These are phyloP conservation scores for Mediolabrus comicus DNA, from an alignment of 108 stramenopile species.

Conservation along the genomic window DNA sequence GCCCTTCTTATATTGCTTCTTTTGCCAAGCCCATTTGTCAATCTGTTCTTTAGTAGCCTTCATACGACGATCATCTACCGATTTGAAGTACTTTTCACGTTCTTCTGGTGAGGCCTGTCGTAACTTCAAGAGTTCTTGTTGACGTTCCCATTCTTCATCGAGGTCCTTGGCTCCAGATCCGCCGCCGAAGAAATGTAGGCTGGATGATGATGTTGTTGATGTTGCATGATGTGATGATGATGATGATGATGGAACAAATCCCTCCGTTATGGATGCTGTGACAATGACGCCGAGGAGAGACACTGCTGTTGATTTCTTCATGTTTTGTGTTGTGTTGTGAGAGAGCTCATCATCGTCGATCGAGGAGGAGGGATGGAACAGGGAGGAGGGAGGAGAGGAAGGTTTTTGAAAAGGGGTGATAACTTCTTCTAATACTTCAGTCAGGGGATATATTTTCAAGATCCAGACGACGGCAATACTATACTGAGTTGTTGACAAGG, in stretches of 20 bases:
- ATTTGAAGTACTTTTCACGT: conserved; percentile 75
- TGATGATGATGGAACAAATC: not conserved
- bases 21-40: conserved; percentile 90
- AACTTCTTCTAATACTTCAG: too few relatives aligned
- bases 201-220: not conserved
- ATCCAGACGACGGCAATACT: too few relatives aligned
- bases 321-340: too few relatives aligned
- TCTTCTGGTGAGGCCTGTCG: conserved; percentile 62
- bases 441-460: too few relatives aligned
- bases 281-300: not conserved
- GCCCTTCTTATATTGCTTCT: conserved; percentile 73
- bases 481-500: too few relatives aligned
- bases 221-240: not conserved
- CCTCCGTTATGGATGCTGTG: not conserved
- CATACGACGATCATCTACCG: conserved; percentile 66
- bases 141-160: conserved; percentile 61
- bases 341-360: too few relatives aligned
- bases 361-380: too few relatives aligned
- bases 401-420: too few relatives aligned
- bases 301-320: not conserved
- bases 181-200: conserved; percentile 6
- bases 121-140: conserved; percentile 73
- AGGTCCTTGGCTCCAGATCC: conserved; percentile 44
- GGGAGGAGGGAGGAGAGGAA: too few relatives aligned
- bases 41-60: conserved; percentile 70